Percentiles rank a stretch among this genome's conserved stretches.
phyloP scores from a whole-genome alignment of 2,329 filamentous ascomycete genomes.

The Elsinoe batatas region DNA sequence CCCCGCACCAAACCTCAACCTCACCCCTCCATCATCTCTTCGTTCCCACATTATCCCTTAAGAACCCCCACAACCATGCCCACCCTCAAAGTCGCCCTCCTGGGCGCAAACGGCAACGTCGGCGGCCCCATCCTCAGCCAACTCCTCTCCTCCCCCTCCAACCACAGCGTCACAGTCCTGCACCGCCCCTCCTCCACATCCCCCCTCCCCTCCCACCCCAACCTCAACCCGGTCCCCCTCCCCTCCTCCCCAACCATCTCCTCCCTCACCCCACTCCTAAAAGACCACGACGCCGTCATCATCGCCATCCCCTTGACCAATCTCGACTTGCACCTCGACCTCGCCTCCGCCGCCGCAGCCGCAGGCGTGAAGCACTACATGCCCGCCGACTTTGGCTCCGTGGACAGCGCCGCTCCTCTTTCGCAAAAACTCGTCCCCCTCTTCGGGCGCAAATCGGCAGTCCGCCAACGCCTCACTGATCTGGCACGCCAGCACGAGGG shows the following conservation, averaged over 20 bases:
- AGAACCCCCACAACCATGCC: slow-evolving; percentile 13
- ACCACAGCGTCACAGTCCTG: slow-evolving; percentile 48
- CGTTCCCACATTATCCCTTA: too few relatives aligned
- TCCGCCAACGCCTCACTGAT: slow-evolving; percentile 44
- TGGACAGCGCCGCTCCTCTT: slow-evolving; percentile 30
- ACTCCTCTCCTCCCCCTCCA: slow-evolving; percentile 28
- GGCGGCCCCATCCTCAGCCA: slow-evolving; percentile 33
- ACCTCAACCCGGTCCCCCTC: slow-evolving; percentile 34
- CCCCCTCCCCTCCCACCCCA: slow-evolving; percentile 24
- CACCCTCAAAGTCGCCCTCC: slow-evolving; percentile 36
- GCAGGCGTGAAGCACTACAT: slow-evolving; percentile 53
- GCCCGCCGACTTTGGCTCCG: slow-evolving; percentile 48
- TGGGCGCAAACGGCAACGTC: slow-evolving; percentile 37
- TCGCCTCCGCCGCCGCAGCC: slow-evolving; percentile 50
- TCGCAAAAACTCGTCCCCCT: slow-evolving; percentile 38
- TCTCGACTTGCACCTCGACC: slow-evolving; percentile 37
- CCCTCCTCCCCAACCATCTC: slow-evolving; percentile 40
- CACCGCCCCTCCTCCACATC: slow-evolving; percentile 40
- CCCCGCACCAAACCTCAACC: too few relatives aligned
- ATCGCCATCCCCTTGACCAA: slow-evolving; percentile 35
- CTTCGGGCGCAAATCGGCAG: slow-evolving; percentile 41
- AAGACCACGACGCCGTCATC: slow-evolving; percentile 49
- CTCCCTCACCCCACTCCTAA: slow-evolving; percentile 42
- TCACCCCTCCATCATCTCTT: too few relatives aligned
- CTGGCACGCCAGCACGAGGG: slow-evolving; percentile 28